Base-by-base conservation (phyloP, 2,329 filamentous ascomycete genomes). In the Geoglossum cookeanum region DNA sequence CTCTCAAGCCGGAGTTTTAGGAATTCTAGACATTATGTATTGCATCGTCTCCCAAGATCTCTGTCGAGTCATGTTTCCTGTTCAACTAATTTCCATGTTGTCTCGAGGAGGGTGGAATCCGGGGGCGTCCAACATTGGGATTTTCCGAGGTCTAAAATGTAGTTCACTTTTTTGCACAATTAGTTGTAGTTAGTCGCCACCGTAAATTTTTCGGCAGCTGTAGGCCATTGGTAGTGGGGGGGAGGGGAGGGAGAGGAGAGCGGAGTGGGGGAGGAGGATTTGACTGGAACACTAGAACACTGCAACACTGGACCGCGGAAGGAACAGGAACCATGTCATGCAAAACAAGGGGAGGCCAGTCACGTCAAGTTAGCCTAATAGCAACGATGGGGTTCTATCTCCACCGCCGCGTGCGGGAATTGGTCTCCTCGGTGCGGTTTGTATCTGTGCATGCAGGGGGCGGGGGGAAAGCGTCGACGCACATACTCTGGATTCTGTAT, bases 1-100 rank as follows among this genome's bases (percentile, higher is more conserved):
- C 30, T 32, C 30, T 37, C 49, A 37, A 53, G 49, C 49, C 37
- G 49, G 49, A 53, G 49, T 53, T 53, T 32, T 37, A 32, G 48
- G 49, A 42, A 53, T 53, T 53, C 30, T 53, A 53, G 49, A 53
- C 49, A 53, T 53, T 45, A 53, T 35, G 30, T 53, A 27, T 35
- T 53, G 49, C 49, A 53, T 53, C 9, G 30, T 53, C 49, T n/a
- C 30, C 33, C 9, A 53, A 35, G 17, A 17, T 35, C 33, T 53
- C 30, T 53, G 49, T 53, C 32, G 49, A 53, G 22, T 53, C 49
- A 37, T 22, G 32, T 53, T 53, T 53, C 49, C 49, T 53, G 42
- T 53, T 53, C 49, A 53, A 17, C 30, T 22, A 45, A 17, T 45
- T 32, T 32, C 30, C 30, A 35, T 53, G 15, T 32, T 35, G 49